Evolutionary conservation across 345 rosid genomes (phyloP).

Genomic region (Clausena lansium): DNA sequence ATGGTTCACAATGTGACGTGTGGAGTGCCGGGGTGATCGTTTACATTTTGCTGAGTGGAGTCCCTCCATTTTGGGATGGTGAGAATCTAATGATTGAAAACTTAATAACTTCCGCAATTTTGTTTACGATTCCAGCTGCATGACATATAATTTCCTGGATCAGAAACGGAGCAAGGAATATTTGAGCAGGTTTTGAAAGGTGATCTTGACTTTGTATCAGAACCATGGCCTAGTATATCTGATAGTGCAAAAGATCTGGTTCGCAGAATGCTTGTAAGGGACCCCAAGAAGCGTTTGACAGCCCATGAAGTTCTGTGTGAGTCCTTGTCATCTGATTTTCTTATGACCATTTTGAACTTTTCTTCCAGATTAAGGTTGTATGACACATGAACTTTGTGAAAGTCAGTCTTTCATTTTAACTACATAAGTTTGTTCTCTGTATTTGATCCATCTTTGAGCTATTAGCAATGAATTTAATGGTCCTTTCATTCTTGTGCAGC

Average conservation of each 20-base stretch:
- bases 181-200: conserved; percentile 95
- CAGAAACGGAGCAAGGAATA: conserved; percentile 97
- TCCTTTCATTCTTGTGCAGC: conserved; percentile 42
- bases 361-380: not conserved
- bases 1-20: conserved; percentile 91
- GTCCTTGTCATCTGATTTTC: conserved; percentile 26
- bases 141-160: conserved; percentile 25
- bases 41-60: conserved; percentile 85
- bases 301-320: conserved; percentile 90
- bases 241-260: conserved; percentile 84
- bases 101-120: conserved; percentile 2
- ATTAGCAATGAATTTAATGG: not conserved
- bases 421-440: not conserved
- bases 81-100: conserved; percentile 15
- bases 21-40: conserved; percentile 99
- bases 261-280: conserved; percentile 77
- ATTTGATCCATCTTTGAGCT: not conserved
- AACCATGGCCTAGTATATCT: conserved; percentile 96
- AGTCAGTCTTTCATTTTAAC: no score
- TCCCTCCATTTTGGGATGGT: conserved; percentile 99
- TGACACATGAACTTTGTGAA: no score
- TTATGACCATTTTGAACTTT: no score
- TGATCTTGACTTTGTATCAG: conserved; percentile 85
- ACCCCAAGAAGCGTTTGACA: conserved; percentile 76
- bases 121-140: conserved; percentile 6